Evolutionary conservation across 139 green algal species (phyloP).

Genomic region (Tetradesmus lagerheimii): DNA sequence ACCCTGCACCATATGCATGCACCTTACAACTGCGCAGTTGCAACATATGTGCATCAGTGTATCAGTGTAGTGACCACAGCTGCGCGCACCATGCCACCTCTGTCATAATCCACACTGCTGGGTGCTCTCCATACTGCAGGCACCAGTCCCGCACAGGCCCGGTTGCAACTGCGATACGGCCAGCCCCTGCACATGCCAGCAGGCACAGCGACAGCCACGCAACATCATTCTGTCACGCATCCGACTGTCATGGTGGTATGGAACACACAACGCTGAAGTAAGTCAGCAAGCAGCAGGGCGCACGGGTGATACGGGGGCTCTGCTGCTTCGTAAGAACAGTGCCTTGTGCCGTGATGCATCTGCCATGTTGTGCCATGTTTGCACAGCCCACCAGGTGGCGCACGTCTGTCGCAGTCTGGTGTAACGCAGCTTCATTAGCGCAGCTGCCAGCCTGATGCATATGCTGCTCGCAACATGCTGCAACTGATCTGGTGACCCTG

Average conservation of each 20-base stretch:
- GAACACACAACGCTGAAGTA: too few relatives aligned
- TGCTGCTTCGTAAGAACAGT: too few relatives aligned
- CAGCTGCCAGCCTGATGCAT: background rate
- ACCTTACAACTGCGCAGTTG: background rate
- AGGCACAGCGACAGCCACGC: background rate
- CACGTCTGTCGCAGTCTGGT: background rate
- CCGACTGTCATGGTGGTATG: background rate
- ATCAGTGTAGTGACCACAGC: background rate
- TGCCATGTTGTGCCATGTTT: too few relatives aligned
- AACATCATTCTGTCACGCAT: background rate
- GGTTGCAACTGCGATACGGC: background rate
- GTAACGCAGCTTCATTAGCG: background rate
- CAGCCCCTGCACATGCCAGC: constrained; percentile 12
- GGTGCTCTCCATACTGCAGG: constrained; percentile 54
- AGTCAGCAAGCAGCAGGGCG: background rate
- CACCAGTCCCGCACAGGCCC: constrained; percentile 57
- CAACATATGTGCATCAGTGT: background rate
- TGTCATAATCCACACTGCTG: constrained; percentile 58
- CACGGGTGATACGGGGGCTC: too few relatives aligned
- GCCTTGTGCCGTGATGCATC: too few relatives aligned
- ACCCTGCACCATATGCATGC: background rate
- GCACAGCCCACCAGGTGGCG: background rate
- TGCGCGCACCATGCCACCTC: constrained; percentile 55
- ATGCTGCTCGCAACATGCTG: background rate
- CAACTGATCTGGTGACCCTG: background rate